Evolutionary conservation across 768 basidiomycete genomes (phyloP).

Genomic region (Dendrothele bispora): DNA sequence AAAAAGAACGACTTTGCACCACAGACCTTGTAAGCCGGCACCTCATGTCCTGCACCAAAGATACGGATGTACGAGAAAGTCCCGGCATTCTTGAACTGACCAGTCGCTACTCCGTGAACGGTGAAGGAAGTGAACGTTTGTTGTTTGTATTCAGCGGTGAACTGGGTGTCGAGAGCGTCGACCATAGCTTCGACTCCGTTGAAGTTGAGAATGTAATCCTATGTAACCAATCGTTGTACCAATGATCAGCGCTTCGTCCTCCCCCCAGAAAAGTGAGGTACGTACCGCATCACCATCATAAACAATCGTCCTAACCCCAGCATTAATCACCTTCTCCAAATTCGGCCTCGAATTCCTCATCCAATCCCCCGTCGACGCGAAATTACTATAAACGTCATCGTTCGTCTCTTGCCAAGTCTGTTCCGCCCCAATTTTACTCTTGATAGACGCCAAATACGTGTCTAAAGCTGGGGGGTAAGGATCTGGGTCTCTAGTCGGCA

Average conservation of each 20-base stretch:
- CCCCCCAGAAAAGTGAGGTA: not conserved
- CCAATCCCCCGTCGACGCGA: slow-evolving; percentile 46
- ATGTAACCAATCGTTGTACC: not conserved
- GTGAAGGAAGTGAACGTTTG: slow-evolving; percentile 36
- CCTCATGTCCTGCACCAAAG: slow-evolving; percentile 28
- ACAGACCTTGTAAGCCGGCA: slow-evolving; percentile 25
- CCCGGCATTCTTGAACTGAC: slow-evolving; percentile 44
- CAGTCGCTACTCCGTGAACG: slow-evolving; percentile 35
- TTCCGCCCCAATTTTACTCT: slow-evolving; percentile 44
- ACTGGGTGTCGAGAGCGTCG: slow-evolving; percentile 29
- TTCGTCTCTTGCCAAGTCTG: slow-evolving; percentile 42
- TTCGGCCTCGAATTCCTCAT: slow-evolving; percentile 27
- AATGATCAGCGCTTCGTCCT: not conserved
- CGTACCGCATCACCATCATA: slow-evolving; percentile 40
- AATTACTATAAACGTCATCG: slow-evolving; percentile 44
- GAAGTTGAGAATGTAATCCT: slow-evolving; percentile 40
- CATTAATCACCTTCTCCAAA: slow-evolving; percentile 40
- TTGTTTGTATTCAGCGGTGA: slow-evolving; percentile 26
- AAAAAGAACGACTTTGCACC: no score
- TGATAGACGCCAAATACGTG: slow-evolving; percentile 27
- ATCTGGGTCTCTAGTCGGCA: slow-evolving; percentile 43
- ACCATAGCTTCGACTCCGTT: slow-evolving; percentile 46
- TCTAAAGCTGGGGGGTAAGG: slow-evolving; percentile 50
- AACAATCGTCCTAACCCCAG: slow-evolving; percentile 39
- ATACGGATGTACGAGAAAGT: slow-evolving; percentile 45